These are phyloP conservation scores for Benincasa hispida DNA, from an alignment of 306 rosid species.

Conservation along the genomic window DNA sequence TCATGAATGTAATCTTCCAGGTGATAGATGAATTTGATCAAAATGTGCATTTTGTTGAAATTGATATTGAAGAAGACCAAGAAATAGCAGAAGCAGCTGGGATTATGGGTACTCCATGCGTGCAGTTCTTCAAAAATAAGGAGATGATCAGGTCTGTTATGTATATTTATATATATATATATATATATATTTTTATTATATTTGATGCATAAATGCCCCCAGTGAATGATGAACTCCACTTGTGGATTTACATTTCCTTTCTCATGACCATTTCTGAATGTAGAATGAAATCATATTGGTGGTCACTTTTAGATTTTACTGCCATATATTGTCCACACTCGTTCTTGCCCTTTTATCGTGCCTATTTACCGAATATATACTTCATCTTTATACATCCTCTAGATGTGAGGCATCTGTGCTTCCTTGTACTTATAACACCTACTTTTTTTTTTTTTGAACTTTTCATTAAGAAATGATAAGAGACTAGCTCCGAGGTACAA, in stretches of 20 bases:
- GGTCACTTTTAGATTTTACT: not conserved
- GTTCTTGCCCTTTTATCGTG: not conserved
- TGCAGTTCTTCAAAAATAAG: slow-evolving; percentile 89
- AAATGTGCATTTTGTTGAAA: slow-evolving; percentile 85
- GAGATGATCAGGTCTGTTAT: slow-evolving; percentile 47
- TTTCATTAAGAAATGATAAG: too few relatives aligned
- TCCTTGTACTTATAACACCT: not conserved
- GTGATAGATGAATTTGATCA: slow-evolving; percentile 83
- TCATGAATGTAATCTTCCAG: slow-evolving; percentile 21
- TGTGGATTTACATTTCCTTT: slow-evolving; percentile 22
- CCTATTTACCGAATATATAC: not conserved
- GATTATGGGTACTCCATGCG: slow-evolving; percentile 98
- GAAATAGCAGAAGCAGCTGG: slow-evolving; percentile 96
- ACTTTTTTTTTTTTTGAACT: too few relatives aligned
- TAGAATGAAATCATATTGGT: not conserved
- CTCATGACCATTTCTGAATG: not conserved
- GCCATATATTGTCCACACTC: not conserved
- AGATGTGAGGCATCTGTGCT: not conserved
- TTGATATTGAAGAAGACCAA: slow-evolving; percentile 94
- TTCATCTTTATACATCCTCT: not conserved
- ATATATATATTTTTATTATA: not conserved
- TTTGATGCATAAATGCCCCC: not conserved
- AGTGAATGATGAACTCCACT: not conserved
- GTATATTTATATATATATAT: not conserved
- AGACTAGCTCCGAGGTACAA: too few relatives aligned